Percentiles rank a stretch among this genome's conserved stretches.
Evolutionary conservation across 208 protist genomes (phyloP).

Genomic region (Angomonas deanei): DNA sequence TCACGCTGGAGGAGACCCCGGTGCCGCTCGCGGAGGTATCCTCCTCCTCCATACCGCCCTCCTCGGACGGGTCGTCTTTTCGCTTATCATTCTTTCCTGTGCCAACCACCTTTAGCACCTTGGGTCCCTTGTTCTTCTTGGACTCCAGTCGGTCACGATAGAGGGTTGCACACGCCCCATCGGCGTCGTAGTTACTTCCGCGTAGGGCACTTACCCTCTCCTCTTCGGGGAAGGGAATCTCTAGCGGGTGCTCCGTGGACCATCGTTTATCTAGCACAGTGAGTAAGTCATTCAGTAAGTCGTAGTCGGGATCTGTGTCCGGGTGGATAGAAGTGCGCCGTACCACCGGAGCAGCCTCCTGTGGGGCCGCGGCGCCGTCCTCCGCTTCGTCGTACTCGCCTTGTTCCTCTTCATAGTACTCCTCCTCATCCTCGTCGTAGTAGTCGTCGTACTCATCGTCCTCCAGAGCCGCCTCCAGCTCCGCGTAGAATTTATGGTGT

Average conservation of each 20-base stretch:
- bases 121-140: constrained; percentile 4
- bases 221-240: constrained; percentile 28
- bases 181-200: constrained; percentile 51
- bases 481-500: constrained; percentile 71
- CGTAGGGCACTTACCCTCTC: constrained; percentile 52
- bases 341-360: not conserved
- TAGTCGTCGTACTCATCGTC: constrained; percentile 52
- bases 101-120: constrained; percentile 1
- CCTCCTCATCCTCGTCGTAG: constrained; percentile 35
- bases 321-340: constrained; percentile 23
- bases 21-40: not conserved
- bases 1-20: not conserved
- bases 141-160: constrained; percentile 24
- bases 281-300: constrained; percentile 35
- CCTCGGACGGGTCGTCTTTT: too few relatives aligned
- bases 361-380: not conserved
- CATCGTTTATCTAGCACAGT: constrained; percentile 34
- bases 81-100: too few relatives aligned
- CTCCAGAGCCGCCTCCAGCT: constrained; percentile 36
- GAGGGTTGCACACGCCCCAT: constrained; percentile 17
- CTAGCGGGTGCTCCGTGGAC: constrained; percentile 22
- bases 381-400: constrained; percentile 17
- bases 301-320: constrained; percentile 44
- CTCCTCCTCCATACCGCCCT: not conserved
- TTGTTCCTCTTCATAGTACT: constrained; percentile 61